Percentiles rank a stretch among this genome's conserved stretches.
These are phyloP conservation scores for Nosema muscidifuracis DNA, from an alignment of 371 early-diverging fungal species.

Conservation along the genomic window DNA sequence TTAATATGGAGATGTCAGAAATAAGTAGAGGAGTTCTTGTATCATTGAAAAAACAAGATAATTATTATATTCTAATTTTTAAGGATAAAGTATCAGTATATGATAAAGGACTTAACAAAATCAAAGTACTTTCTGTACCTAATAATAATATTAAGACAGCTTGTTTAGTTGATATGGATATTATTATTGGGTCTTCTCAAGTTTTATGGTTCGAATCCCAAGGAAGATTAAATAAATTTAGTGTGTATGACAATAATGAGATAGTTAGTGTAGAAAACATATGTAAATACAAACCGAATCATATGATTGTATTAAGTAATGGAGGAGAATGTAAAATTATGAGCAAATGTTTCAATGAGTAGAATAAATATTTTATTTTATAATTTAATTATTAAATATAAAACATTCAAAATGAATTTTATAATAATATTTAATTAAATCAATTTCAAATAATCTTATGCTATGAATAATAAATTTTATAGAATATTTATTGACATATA, in stretches of 20 bases:
- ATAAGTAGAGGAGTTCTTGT: constrained; percentile 23
- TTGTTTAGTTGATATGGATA: background rate
- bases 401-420: too few species aligned
- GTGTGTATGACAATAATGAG: background rate
- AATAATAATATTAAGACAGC: background rate
- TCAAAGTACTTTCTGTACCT: constrained; percentile 10
- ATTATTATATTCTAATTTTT: constrained; percentile 20
- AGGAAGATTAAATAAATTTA: constrained; percentile 2
- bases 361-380: too few species aligned
- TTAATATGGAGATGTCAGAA: constrained; percentile 30
- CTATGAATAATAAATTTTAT: too few species aligned
- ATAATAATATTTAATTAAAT: too few species aligned
- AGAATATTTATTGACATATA: too few species aligned
- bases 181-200: background rate
- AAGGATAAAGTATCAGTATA: constrained; percentile 11
- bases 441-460: too few species aligned
- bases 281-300: background rate
- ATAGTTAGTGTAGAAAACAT: background rate
- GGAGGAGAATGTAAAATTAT: constrained; percentile 2
- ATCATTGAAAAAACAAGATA: background rate
- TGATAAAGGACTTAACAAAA: constrained; percentile 22
- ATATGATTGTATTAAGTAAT: background rate
- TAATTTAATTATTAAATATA: too few species aligned
- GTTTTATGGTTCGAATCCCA: background rate
- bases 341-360: constrained; percentile 17